A percentile compares a stretch with the other conserved stretches of the same genome.
Evolutionary conservation across 106 monocot genomes (phyloP).

Genomic region (Acanthochlamys bracteata): DNA sequence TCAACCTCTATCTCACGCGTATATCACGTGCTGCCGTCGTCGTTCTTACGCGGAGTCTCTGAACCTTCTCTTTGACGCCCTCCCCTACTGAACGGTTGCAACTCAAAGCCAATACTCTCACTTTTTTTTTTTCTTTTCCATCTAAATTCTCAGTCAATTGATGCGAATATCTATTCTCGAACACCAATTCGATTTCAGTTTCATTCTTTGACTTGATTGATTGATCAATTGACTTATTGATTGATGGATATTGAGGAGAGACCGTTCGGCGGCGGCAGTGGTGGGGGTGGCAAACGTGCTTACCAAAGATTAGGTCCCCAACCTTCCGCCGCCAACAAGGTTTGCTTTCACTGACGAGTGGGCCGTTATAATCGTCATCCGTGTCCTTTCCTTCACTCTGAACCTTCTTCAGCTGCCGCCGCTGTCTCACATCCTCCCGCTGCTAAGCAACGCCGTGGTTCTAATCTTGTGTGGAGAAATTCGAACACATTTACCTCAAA

Average conservation of each 20-base stretch:
- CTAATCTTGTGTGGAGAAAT: not conserved
- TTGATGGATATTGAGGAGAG: constrained; percentile 11
- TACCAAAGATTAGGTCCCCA: constrained; percentile 1
- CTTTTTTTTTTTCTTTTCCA: not conserved
- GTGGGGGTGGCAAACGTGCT: constrained; percentile 10
- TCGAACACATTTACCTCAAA: not conserved
- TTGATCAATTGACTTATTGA: not conserved
- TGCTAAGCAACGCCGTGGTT: not conserved
- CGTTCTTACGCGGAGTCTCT: not conserved
- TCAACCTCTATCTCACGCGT: not conserved
- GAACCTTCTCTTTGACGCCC: not conserved
- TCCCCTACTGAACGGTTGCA: too few relatives aligned
- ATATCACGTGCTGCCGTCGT: not conserved
- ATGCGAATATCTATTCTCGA: too few relatives aligned
- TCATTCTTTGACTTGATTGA: not conserved
- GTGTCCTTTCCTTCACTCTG: constrained; percentile 12
- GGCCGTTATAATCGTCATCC: constrained; percentile 11
- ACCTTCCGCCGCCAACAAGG: constrained; percentile 7
- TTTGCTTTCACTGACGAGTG: constrained; percentile 12
- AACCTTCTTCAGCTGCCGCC: not conserved
- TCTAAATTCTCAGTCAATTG: not conserved
- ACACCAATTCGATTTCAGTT: too few relatives aligned
- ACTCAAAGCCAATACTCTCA: too few relatives aligned
- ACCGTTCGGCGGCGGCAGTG: too few relatives aligned
- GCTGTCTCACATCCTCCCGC: not conserved